Conservation (phyloP, 805 yeast species). For the Teunomyces kruisii region DNA sequence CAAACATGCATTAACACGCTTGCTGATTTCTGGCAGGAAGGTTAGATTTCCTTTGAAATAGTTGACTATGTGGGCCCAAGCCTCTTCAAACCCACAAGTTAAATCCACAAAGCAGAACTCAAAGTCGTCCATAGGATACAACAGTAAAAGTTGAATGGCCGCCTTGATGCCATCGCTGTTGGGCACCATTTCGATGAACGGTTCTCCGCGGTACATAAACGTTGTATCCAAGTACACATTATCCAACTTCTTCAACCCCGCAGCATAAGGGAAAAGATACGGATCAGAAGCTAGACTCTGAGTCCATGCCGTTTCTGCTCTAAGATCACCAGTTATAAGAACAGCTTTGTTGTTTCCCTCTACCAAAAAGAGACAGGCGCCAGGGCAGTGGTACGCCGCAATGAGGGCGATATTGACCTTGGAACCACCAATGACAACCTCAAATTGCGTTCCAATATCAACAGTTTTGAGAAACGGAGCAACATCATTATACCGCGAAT, state of each 20-base stretch:
- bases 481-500: slow-evolving; percentile 16
- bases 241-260: slow-evolving; percentile 34
- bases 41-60: slow-evolving; percentile 17
- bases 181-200: slow-evolving; percentile 43
- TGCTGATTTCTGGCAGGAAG: slow-evolving; percentile 6
- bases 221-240: slow-evolving; percentile 57
- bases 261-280: slow-evolving; percentile 39
- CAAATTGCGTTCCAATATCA: slow-evolving; percentile 14
- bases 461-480: slow-evolving; percentile 17
- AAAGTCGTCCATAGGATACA: slow-evolving; percentile 44
- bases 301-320: slow-evolving; percentile 57
- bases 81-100: slow-evolving; percentile 54
- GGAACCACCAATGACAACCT: slow-evolving; percentile 4
- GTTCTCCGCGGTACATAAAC: slow-evolving; percentile 49
- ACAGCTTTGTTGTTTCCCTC: slow-evolving; percentile 35
- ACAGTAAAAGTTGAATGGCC: slow-evolving; percentile 30
- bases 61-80: slow-evolving; percentile 40
- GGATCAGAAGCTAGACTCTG: slow-evolving; percentile 38
- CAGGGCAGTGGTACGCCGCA: slow-evolving; percentile 60
- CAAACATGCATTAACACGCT: background rate
- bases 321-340: slow-evolving; percentile 55
- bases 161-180: slow-evolving; percentile 42
- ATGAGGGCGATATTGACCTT: slow-evolving; percentile 41
- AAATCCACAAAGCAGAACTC: slow-evolving; percentile 41
- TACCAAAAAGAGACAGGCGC: slow-evolving; percentile 54